A percentile compares a stretch with the other conserved stretches of the same genome.
Evolutionary conservation across 2,329 filamentous ascomycete genomes (phyloP).

Genomic region (Fusarium domesticum): DNA sequence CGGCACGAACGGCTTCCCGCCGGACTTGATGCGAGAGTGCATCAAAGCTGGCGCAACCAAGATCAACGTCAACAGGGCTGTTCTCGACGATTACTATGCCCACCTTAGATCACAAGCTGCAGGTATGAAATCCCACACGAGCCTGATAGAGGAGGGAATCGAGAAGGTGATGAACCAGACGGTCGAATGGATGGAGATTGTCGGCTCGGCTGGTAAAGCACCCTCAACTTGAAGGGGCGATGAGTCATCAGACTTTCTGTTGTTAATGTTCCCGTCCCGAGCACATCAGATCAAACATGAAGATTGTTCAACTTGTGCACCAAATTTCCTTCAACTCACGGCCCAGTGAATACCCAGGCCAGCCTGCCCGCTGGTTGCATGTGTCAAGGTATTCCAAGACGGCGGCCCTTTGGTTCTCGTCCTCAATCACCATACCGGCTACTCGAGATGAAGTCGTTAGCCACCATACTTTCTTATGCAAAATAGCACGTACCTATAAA

Average conservation of each 20-base stretch:
- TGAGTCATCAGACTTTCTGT: background rate
- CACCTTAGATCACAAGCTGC: background rate
- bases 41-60: constrained; percentile 51
- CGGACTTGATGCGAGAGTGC: constrained; percentile 49
- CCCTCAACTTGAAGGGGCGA: constrained; percentile 4
- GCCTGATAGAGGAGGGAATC: constrained; percentile 41
- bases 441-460: constrained; percentile 27
- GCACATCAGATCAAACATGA: too few relatives aligned
- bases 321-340: constrained; percentile 3
- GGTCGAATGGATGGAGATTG: constrained; percentile 1
- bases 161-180: constrained; percentile 16
- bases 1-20: constrained; percentile 53
- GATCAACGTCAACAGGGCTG: constrained; percentile 56
- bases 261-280: too few relatives aligned
- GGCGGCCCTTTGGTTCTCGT: background rate
- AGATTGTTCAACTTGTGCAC: background rate
- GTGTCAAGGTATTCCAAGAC: constrained; percentile 1
- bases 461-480: too few relatives aligned
- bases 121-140: constrained; percentile 20
- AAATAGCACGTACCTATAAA: constrained; percentile 28
- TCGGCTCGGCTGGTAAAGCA: constrained; percentile 1
- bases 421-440: constrained; percentile 22
- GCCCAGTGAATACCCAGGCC: constrained; percentile 3
- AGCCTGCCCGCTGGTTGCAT: background rate
- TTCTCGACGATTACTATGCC: constrained; percentile 36